phyloP scores from a whole-genome alignment of 352 stramenopile genomes.

The Globisporangium splendens region DNA sequence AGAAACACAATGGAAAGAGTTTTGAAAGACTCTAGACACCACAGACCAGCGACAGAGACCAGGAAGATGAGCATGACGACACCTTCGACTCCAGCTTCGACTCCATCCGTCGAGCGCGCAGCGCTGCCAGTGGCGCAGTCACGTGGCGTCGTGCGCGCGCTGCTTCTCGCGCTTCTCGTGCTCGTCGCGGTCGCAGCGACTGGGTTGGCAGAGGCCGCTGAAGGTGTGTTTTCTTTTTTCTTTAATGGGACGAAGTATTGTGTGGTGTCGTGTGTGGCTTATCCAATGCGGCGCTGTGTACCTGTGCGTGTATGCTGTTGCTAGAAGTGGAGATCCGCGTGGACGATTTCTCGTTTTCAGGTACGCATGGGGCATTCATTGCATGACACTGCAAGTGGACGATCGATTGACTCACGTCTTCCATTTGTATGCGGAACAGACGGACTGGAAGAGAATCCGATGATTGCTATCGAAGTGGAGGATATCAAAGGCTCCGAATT shows the following conservation, averaged over 20 bases:
- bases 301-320: background rate
- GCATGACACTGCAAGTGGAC: background rate
- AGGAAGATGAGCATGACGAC: too few relatives aligned
- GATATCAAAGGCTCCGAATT: conserved; percentile 61
- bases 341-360: conserved; percentile 64
- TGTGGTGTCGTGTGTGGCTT: too few relatives aligned
- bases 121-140: background rate
- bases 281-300: too few relatives aligned
- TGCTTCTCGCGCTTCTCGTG: background rate
- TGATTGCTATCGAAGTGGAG: conserved; percentile 47
- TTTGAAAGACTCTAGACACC: too few relatives aligned
- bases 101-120: too few relatives aligned
- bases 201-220: background rate
- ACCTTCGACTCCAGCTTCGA: too few relatives aligned
- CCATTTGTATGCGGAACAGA: conserved; percentile 20
- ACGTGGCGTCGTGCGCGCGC: too few relatives aligned
- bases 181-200: background rate
- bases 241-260: too few relatives aligned
- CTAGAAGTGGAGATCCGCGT: conserved; percentile 54
- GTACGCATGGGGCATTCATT: conserved; percentile 18
- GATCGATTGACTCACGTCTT: background rate
- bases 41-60: too few relatives aligned
- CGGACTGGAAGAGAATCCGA: conserved; percentile 30
- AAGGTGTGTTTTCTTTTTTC: conserved; percentile 6
- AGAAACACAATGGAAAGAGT: too few relatives aligned